A percentile compares a stretch with the other conserved stretches of the same genome.
Conservation (phyloP, 441 rosid species). For the Syzygium malaccense region DNA sequence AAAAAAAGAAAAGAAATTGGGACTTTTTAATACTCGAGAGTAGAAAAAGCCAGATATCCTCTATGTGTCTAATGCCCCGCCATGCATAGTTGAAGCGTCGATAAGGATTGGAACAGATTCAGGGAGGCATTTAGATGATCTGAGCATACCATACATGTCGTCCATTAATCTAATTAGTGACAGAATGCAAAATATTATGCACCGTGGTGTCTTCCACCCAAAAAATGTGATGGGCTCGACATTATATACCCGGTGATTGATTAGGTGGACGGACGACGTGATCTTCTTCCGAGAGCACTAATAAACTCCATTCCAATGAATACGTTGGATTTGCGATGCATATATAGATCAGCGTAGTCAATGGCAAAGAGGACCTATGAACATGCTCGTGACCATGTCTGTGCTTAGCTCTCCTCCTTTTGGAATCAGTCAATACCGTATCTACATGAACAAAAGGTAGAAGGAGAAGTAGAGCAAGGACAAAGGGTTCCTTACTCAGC, state of each 20-base stretch:
- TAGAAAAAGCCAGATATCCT: not conserved
- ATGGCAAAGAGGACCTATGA: not conserved
- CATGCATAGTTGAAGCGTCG: not conserved
- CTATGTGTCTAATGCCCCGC: not conserved
- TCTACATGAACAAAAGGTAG: not conserved
- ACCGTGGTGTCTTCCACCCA: not conserved
- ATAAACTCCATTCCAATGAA: not conserved
- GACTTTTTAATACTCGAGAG: not conserved
- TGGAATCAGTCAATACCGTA: not conserved
- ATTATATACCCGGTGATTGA: not conserved
- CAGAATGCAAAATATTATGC: not conserved
- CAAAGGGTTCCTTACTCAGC: not conserved
- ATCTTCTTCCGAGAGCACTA: not conserved
- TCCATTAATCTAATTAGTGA: not conserved
- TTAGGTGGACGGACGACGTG: not conserved
- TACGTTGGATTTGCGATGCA: not conserved
- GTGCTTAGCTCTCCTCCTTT: not conserved
- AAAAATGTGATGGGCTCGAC: not conserved
- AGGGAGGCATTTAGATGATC: not conserved
- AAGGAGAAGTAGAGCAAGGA: not conserved
- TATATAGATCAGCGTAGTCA: not conserved
- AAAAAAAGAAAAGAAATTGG: not conserved
- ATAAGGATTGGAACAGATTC: not conserved
- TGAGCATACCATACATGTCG: not conserved
- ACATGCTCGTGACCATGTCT: not conserved